Conservation (phyloP, 257 asterid species). For the Fraxinus anomala region DNA sequence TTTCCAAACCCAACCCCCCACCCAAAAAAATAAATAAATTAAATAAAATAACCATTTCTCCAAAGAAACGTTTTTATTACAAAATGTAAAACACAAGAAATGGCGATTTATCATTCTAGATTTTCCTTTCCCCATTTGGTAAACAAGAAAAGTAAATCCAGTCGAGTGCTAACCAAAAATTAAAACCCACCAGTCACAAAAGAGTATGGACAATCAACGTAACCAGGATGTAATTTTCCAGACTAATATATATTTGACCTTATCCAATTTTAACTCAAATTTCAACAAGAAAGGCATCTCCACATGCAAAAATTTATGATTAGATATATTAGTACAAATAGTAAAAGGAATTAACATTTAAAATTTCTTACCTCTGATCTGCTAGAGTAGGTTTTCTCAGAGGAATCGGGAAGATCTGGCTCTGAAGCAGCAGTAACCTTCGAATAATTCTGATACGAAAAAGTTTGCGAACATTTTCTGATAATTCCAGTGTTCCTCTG, state of each 20-base stretch:
- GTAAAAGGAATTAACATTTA: not conserved
- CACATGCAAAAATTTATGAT: not conserved
- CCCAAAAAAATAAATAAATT: too few species aligned
- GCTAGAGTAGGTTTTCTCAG: constrained; percentile 22
- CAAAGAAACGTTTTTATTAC: not conserved
- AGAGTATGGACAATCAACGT: not conserved
- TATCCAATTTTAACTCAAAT: not conserved
- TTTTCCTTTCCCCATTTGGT: not conserved
- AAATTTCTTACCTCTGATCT: constrained; percentile 44
- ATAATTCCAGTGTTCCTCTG: constrained; percentile 32
- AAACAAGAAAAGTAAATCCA: not conserved
- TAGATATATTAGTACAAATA: not conserved
- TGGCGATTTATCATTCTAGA: not conserved
- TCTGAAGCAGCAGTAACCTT: constrained; percentile 55
- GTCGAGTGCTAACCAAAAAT: not conserved
- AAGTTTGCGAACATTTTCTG: constrained; percentile 34
- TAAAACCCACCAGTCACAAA: not conserved
- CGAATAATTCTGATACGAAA: constrained; percentile 42
- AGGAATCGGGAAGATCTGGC: constrained; percentile 35
- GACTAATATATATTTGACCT: not conserved
- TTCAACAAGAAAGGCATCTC: not conserved
- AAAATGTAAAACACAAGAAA: not conserved
- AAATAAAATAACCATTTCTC: not conserved
- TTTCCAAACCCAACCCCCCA: not conserved
- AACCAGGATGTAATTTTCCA: not conserved